phyloP scores from a whole-genome alignment of 2,329 filamentous ascomycete species.

The Aspergillus proliferans region DNA sequence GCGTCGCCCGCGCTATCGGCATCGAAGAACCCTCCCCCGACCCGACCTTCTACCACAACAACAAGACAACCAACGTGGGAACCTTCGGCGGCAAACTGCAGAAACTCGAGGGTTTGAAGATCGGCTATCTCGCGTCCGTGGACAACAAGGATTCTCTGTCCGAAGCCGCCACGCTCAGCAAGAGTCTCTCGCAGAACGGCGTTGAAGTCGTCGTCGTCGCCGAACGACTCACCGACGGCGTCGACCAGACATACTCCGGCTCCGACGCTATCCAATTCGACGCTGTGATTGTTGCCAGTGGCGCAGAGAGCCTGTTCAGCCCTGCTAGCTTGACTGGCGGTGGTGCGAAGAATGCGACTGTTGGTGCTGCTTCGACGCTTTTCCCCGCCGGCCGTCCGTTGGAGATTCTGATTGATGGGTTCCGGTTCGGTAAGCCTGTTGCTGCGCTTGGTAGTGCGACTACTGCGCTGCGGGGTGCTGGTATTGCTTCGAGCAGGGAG shows the following conservation, averaged over 20 bases:
- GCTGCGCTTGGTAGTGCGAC: constrained; percentile 49
- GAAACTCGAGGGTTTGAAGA: constrained; percentile 56
- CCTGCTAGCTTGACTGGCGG: constrained; percentile 13
- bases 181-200: constrained; percentile 34
- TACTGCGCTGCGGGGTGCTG: constrained; percentile 37
- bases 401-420: constrained; percentile 58
- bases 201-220: constrained; percentile 56
- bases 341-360: constrained; percentile 12
- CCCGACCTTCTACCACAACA: constrained; percentile 61
- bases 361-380: constrained; percentile 47
- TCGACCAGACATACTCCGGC: constrained; percentile 59
- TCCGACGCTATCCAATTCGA: constrained; percentile 49
- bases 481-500: constrained; percentile 34
- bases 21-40: constrained; percentile 55
- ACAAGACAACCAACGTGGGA: constrained; percentile 57
- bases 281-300: constrained; percentile 52
- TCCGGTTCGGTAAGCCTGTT: constrained; percentile 65
- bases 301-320: constrained; percentile 49
- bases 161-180: constrained; percentile 47
- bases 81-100: constrained; percentile 54
- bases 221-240: constrained; percentile 49
- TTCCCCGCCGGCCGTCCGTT: constrained; percentile 59
- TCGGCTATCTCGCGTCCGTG: constrained; percentile 56
- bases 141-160: constrained; percentile 39
- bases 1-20: constrained; percentile 59